Evolutionary conservation across 2,329 filamentous ascomycete species (phyloP).

Genomic region (Fusarium drepaniforme): DNA sequence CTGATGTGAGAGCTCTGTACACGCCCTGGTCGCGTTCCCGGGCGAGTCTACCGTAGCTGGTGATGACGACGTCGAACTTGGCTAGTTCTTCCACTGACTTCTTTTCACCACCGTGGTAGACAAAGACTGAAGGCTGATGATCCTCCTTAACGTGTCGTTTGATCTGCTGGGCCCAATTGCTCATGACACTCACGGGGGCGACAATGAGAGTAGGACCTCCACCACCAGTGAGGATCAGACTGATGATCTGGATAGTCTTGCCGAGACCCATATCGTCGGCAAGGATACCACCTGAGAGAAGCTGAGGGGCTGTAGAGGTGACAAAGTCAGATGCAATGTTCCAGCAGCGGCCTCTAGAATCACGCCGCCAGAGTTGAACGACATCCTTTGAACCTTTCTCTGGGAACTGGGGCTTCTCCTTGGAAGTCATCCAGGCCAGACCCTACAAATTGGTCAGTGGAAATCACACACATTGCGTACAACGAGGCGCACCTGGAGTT

Average conservation of each 20-base stretch:
- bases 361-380: slow-evolving; percentile 83
- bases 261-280: slow-evolving; percentile 93
- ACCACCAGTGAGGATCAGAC: slow-evolving; percentile 73
- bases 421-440: slow-evolving; percentile 83
- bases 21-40: slow-evolving; percentile 68
- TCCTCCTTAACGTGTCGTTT: slow-evolving; percentile 75
- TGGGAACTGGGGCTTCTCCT: slow-evolving; percentile 79
- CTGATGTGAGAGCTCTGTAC: slow-evolving; percentile 54
- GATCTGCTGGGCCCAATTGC: slow-evolving; percentile 89
- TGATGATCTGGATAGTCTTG: slow-evolving; percentile 89
- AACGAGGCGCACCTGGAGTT: slow-evolving; percentile 66
- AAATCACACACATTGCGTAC: background rate
- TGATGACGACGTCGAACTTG: slow-evolving; percentile 82
- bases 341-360: slow-evolving; percentile 66
- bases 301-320: slow-evolving; percentile 65
- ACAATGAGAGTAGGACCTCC: slow-evolving; percentile 80
- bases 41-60: slow-evolving; percentile 83
- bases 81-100: slow-evolving; percentile 68
- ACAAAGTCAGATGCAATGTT: slow-evolving; percentile 72
- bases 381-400: slow-evolving; percentile 65
- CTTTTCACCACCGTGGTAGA: slow-evolving; percentile 78
- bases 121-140: slow-evolving; percentile 73
- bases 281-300: slow-evolving; percentile 86
- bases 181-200: slow-evolving; percentile 87
- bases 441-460: slow-evolving; percentile 64